A percentile compares a stretch with the other conserved stretches of the same genome.
phyloP scores from a whole-genome alignment of 2,329 filamentous ascomycete genomes.

The Ramularia endophylla region DNA sequence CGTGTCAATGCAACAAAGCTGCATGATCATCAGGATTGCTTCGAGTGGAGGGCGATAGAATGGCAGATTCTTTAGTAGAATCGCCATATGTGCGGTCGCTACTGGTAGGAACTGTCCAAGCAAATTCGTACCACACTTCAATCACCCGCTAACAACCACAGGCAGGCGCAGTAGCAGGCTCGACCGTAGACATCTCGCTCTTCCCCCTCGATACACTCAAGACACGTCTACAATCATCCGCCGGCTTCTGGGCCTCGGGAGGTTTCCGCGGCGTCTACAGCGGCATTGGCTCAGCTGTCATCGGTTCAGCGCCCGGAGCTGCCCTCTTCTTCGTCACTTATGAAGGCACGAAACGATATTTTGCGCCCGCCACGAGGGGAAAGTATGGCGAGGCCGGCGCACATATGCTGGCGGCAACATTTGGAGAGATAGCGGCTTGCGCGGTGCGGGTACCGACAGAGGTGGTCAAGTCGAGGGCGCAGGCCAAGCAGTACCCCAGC shows the following conservation, averaged over 20 bases:
- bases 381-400: constrained; percentile 29
- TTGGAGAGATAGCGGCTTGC: constrained; percentile 90
- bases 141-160: constrained; percentile 28
- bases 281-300: constrained; percentile 80
- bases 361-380: constrained; percentile 2
- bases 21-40: too few relatives aligned
- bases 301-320: constrained; percentile 88
- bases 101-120: background rate
- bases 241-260: constrained; percentile 72
- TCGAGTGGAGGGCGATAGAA: background rate
- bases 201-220: constrained; percentile 99
- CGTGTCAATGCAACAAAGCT: too few relatives aligned
- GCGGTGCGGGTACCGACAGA: constrained; percentile 90
- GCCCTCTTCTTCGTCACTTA: constrained; percentile 76
- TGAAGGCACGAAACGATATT: constrained; percentile 24
- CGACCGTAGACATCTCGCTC: constrained; percentile 92
- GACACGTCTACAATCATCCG: constrained; percentile 83
- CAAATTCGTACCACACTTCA: too few relatives aligned
- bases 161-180: constrained; percentile 87
- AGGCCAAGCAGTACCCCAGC: constrained; percentile 74
- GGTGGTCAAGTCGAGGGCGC: constrained; percentile 93
- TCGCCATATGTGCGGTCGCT: constrained; percentile 1
- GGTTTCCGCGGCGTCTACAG: constrained; percentile 91
- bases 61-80: background rate
- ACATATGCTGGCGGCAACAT: constrained; percentile 79